These are phyloP conservation scores for Helianthus tuberosus DNA, from an alignment of 129 eudicot species.

Conservation along the genomic window DNA sequence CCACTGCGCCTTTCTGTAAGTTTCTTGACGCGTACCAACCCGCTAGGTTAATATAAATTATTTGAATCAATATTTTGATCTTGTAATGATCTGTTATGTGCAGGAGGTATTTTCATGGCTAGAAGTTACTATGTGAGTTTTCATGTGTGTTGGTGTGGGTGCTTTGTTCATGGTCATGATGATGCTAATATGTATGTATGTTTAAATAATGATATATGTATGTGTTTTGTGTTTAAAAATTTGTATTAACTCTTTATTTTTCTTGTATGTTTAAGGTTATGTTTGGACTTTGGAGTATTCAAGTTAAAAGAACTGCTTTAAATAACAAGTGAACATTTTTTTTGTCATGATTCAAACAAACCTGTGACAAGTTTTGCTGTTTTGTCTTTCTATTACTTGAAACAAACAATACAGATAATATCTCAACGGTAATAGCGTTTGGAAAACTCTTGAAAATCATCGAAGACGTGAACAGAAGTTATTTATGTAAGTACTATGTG, in stretches of 20 bases:
- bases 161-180: constrained; percentile 15
- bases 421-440: no score
- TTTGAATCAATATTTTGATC: constrained; percentile 5
- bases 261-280: not conserved
- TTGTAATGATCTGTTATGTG: not conserved
- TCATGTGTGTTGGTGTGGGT: constrained; percentile 9
- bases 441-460: no score
- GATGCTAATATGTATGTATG: constrained; percentile 30
- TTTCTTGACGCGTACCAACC: constrained; percentile 15
- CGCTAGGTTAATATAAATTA: no score
- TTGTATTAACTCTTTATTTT: not conserved
- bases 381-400: no score
- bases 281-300: not conserved
- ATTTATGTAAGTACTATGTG: no score
- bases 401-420: no score
- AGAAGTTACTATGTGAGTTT: constrained; percentile 14
- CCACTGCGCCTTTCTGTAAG: constrained; percentile 69
- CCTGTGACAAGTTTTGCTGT: no score
- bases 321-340: not conserved
- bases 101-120: constrained; percentile 25
- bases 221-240: not conserved
- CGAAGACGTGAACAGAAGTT: no score
- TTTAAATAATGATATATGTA: constrained; percentile 8
- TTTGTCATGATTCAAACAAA: no score
- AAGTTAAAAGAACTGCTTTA: not conserved